Evolutionary conservation across 2,329 filamentous ascomycete species (phyloP).

Genomic region (Fusarium pseudograminearum): DNA sequence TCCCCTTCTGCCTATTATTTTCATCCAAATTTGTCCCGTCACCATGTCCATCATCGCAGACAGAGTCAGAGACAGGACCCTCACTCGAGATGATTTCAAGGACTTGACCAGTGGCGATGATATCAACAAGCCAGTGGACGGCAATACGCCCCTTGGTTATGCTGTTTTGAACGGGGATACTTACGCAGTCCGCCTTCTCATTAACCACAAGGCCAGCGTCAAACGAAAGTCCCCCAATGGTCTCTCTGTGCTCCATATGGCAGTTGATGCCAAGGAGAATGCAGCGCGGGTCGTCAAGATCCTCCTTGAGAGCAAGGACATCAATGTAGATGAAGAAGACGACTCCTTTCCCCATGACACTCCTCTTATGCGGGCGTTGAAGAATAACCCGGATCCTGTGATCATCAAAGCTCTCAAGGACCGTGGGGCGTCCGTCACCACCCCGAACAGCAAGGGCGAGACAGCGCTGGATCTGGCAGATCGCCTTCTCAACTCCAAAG

Average conservation of each 20-base stretch:
- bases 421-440: not conserved
- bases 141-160: conserved; percentile 4
- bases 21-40: not conserved
- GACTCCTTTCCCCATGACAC: conserved; percentile 7
- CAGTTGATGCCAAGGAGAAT: conserved; percentile 6
- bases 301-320: not conserved
- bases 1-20: not conserved
- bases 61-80: conserved; percentile 3
- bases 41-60: conserved; percentile 2
- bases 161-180: not conserved
- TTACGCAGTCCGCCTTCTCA: not conserved
- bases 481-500: not conserved
- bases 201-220: not conserved
- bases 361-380: not conserved
- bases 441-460: not conserved
- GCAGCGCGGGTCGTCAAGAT: not conserved
- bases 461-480: conserved; percentile 1
- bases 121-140: not conserved
- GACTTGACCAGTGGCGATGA: not conserved
- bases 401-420: conserved; percentile 4
- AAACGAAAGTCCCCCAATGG: not conserved
- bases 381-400: not conserved
- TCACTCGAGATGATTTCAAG: conserved; percentile 2
- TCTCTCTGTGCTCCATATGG: conserved; percentile 1
- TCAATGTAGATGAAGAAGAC: not conserved